Percentiles rank a stretch among this genome's conserved stretches.
These are phyloP conservation scores for Aureobasidium lini DNA, from an alignment of 2,329 filamentous ascomycete species.

Conservation along the genomic window DNA sequence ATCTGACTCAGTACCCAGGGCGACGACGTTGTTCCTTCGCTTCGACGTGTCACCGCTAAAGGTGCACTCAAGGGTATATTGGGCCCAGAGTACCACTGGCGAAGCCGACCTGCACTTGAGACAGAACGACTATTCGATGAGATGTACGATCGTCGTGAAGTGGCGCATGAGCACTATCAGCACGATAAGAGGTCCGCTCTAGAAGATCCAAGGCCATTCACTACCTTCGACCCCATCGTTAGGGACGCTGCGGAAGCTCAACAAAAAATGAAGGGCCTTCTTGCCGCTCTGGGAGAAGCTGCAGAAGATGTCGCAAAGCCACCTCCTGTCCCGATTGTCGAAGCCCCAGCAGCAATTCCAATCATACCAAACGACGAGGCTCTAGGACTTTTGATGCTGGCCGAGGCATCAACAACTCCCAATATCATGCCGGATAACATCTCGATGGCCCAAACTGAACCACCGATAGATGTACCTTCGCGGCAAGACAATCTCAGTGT, in stretches of 20 bases:
- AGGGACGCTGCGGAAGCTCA: conserved; percentile 34
- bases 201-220: conserved; percentile 27
- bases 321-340: conserved; percentile 13
- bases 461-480: background rate
- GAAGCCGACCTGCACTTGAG: conserved; percentile 34
- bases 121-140: conserved; percentile 30
- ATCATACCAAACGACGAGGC: conserved; percentile 36
- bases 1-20: conserved; percentile 5
- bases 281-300: conserved; percentile 28
- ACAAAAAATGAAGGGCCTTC: conserved; percentile 27
- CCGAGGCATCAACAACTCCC: conserved; percentile 26
- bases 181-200: conserved; percentile 14
- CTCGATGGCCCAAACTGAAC: background rate
- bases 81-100: conserved; percentile 31
- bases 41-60: conserved; percentile 25
- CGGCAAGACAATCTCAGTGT: background rate
- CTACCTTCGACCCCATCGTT: conserved; percentile 33
- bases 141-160: conserved; percentile 19
- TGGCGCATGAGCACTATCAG: conserved; percentile 10
- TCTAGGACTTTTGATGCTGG: conserved; percentile 32
- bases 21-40: conserved; percentile 26
- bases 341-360: conserved; percentile 17
- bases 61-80: conserved; percentile 18
- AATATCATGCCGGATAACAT: background rate
- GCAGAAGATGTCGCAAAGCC: conserved; percentile 16